A percentile compares a stretch with the other conserved stretches of the same genome.
These are phyloP conservation scores for Colletotrichum plurivorum DNA, from an alignment of 2,329 filamentous ascomycete genomes.

Conservation along the genomic window DNA sequence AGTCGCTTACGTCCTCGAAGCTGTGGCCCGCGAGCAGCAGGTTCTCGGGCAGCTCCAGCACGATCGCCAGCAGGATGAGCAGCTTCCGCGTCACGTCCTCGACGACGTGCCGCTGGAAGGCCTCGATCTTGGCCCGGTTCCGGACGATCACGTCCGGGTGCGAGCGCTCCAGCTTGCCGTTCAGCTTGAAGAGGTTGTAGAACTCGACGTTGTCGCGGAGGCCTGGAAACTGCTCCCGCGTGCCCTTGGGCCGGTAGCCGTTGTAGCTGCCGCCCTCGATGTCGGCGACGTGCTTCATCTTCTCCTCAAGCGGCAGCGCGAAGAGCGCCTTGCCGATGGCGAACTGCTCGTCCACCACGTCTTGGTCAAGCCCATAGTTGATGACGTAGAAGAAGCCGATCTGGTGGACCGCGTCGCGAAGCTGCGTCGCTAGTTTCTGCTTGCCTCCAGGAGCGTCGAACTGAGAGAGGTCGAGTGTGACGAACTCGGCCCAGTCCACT, in stretches of 20 bases:
- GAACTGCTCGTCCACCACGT: too few relatives aligned
- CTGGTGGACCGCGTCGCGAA: too few relatives aligned
- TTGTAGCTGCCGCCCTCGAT: conserved; percentile 69
- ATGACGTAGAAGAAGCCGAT: too few relatives aligned
- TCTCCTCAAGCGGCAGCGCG: too few relatives aligned
- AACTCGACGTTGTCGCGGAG: conserved; percentile 56
- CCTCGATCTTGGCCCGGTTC: conserved; percentile 50
- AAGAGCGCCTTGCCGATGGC: too few relatives aligned
- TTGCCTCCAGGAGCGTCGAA: too few relatives aligned
- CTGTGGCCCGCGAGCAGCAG: conserved; percentile 66
- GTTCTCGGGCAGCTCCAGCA: conserved; percentile 71
- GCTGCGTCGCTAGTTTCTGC: too few relatives aligned
- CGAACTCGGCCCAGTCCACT: too few relatives aligned
- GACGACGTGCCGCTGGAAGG: conserved; percentile 53
- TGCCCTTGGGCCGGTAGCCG: conserved; percentile 67
- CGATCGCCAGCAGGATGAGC: conserved; percentile 57
- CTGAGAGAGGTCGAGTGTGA: too few relatives aligned
- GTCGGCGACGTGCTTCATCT: conserved; percentile 44
- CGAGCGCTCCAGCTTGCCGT: conserved; percentile 48
- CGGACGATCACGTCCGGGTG: conserved; percentile 51
- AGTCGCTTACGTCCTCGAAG: conserved; percentile 66
- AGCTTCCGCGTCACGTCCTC: conserved; percentile 50
- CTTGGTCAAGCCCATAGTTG: too few relatives aligned
- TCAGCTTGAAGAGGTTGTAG: conserved; percentile 58
- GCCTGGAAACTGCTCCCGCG: conserved; percentile 49